phyloP scores from a whole-genome alignment of 192 early-diverging fungal species.

The Entomortierella parvispora region DNA sequence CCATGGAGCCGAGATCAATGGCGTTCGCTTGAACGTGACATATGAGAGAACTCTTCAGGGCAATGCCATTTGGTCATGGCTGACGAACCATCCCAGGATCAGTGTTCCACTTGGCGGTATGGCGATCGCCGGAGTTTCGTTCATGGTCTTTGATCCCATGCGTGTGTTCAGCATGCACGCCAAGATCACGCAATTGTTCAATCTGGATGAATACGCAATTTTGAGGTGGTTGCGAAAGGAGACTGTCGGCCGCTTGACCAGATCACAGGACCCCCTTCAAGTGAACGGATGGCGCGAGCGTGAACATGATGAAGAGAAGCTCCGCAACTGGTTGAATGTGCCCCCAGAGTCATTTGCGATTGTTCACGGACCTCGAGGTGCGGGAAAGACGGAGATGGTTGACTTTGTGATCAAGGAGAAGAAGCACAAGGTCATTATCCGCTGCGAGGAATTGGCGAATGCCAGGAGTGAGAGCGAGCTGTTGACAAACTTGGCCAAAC shows the following conservation, averaged over 20 bases:
- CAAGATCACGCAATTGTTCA: constrained; percentile 86
- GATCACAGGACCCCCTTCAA: constrained; percentile 29
- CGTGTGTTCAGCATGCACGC: constrained; percentile 90
- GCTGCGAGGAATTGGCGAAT: constrained; percentile 81
- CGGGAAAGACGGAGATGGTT: constrained; percentile 83
- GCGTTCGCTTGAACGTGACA: constrained; percentile 68
- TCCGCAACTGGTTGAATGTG: constrained; percentile 67
- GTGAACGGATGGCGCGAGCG: constrained; percentile 64
- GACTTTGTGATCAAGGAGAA: constrained; percentile 72
- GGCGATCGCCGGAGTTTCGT: constrained; percentile 79
- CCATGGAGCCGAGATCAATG: constrained; percentile 78
- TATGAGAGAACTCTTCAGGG: constrained; percentile 67
- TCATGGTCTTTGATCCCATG: constrained; percentile 91
- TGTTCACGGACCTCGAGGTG: constrained; percentile 87
- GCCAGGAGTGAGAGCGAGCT: constrained; percentile 78
- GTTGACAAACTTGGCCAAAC: constrained; percentile 78
- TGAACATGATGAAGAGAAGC: constrained; percentile 61
- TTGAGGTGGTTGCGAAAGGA: constrained; percentile 67
- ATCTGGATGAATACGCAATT: constrained; percentile 67
- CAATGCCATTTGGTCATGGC: constrained; percentile 37
- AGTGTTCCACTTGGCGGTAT: constrained; percentile 31
- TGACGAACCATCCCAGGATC: constrained; percentile 31
- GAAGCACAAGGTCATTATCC: constrained; percentile 81
- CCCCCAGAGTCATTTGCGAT: constrained; percentile 84
- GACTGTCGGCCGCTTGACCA: constrained; percentile 57